phyloP scores from a whole-genome alignment of 192 early-diverging fungal species.

The Gamsiella multidivaricata region DNA sequence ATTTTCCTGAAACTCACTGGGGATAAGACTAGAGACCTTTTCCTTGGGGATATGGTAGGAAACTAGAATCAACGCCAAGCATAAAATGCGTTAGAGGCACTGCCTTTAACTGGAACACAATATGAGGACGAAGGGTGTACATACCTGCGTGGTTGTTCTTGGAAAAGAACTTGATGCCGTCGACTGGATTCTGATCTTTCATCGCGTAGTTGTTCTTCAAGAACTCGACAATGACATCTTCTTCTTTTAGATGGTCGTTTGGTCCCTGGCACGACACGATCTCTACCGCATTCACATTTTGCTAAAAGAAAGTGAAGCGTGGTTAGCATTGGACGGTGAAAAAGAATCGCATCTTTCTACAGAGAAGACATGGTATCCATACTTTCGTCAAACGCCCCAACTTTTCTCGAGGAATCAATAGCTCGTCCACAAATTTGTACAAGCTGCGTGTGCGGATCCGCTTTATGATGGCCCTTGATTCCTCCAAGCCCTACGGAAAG shows the following conservation, averaged over 20 bases:
- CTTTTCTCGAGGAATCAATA: conserved; percentile 68
- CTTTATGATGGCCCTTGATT: conserved; percentile 76
- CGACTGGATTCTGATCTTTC: conserved; percentile 88
- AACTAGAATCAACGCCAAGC: conserved; percentile 19
- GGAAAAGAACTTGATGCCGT: conserved; percentile 82
- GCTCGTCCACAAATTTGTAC: conserved; percentile 89
- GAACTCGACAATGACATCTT: conserved; percentile 82
- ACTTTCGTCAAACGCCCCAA: conserved; percentile 54
- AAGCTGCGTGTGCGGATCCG: conserved; percentile 83
- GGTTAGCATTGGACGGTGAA: not conserved
- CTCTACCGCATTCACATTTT: conserved; percentile 64
- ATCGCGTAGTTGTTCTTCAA: conserved; percentile 86
- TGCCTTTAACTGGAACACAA: no score
- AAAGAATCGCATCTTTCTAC: not conserved
- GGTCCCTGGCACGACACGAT: conserved; percentile 70
- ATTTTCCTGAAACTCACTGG: conserved; percentile 75
- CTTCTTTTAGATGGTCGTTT: conserved; percentile 68
- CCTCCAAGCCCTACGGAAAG: conserved; percentile 55
- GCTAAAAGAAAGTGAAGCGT: conserved; percentile 6
- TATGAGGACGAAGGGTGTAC: not conserved
- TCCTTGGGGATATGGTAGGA: conserved; percentile 76
- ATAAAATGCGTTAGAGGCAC: no score
- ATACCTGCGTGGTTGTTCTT: conserved; percentile 59
- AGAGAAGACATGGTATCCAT: conserved; percentile 2
- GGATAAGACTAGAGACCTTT: conserved; percentile 78